Conservation (phyloP, 2,329 filamentous ascomycete species). For the Didymella pinodella region DNA sequence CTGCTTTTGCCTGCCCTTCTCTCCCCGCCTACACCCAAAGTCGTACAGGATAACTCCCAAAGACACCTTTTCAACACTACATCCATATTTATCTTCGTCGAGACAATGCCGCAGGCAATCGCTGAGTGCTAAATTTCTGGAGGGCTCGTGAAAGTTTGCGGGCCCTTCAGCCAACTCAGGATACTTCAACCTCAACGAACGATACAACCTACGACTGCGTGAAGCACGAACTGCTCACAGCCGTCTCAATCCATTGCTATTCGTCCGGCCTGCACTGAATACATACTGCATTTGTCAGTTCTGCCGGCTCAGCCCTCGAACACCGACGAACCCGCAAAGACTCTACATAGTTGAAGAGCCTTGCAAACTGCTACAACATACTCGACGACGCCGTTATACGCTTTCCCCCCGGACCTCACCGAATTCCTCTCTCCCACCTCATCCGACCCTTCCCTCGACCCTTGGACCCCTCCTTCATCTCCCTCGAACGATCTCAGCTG, state of each 20-base stretch:
- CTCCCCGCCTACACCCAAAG: constrained; percentile 52
- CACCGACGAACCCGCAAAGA: constrained; percentile 45
- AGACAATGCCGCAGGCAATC: constrained; percentile 58
- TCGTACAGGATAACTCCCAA: constrained; percentile 43
- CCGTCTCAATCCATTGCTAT: constrained; percentile 42
- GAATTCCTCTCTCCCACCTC: constrained; percentile 8
- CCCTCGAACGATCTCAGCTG: constrained; percentile 2
- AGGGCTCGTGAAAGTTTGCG: constrained; percentile 64
- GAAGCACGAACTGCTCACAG: constrained; percentile 45
- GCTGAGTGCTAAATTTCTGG: constrained; percentile 83
- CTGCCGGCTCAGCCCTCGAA: constrained; percentile 40
- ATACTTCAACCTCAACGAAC: constrained; percentile 65
- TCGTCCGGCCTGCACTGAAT: constrained; percentile 45
- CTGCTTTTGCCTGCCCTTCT: constrained; percentile 38
- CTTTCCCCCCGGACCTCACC: constrained; percentile 27
- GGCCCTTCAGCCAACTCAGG: constrained; percentile 82
- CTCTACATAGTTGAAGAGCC: constrained; percentile 50
- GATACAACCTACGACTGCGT: constrained; percentile 50
- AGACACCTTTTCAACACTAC: constrained; percentile 34
- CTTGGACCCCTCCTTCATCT: neutral
- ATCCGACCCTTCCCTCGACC: constrained; percentile 6
- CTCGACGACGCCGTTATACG: constrained; percentile 32
- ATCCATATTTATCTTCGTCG: constrained; percentile 52
- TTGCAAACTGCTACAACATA: constrained; percentile 43
- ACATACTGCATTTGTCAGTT: constrained; percentile 45